These are phyloP conservation scores for Penicillium hesseltinei DNA, from an alignment of 2,329 filamentous ascomycete genomes.

Conservation along the genomic window DNA sequence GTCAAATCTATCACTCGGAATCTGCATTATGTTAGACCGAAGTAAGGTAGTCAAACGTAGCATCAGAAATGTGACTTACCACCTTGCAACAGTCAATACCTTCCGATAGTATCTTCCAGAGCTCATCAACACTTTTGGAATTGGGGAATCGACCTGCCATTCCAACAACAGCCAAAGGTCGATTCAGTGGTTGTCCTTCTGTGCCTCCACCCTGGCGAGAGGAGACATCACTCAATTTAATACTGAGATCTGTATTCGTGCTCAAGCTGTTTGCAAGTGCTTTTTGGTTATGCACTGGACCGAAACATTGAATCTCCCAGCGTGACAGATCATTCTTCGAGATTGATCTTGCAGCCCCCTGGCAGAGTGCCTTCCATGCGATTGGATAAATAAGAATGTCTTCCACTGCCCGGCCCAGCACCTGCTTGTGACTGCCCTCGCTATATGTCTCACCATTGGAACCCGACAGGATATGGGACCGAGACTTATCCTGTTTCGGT, in stretches of 20 bases:
- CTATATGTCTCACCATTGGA: background rate
- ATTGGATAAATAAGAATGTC: background rate
- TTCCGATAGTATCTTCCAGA: constrained; percentile 69
- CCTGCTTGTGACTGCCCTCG: background rate
- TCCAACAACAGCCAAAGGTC: constrained; percentile 64
- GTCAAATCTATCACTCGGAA: constrained; percentile 44
- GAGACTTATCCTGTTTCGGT: background rate
- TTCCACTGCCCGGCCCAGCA: background rate
- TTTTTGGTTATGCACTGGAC: background rate
- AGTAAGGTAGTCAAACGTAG: too few species aligned
- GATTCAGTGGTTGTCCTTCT: background rate
- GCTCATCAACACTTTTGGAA: constrained; percentile 61
- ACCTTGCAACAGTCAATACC: constrained; percentile 67
- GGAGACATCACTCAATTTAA: too few species aligned
- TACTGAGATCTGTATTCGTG: background rate
- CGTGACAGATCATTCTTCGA: background rate
- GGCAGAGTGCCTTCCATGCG: background rate
- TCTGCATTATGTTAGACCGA: constrained; percentile 42
- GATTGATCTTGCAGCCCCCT: background rate
- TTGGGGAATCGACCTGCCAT: constrained; percentile 72
- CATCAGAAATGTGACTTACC: constrained; percentile 45
- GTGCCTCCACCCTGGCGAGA: too few species aligned
- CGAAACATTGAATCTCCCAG: background rate
- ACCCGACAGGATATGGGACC: background rate
- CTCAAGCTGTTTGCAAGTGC: background rate